phyloP scores from a whole-genome alignment of 805 yeast species.

The Kazachstania kunashirensis region DNA sequence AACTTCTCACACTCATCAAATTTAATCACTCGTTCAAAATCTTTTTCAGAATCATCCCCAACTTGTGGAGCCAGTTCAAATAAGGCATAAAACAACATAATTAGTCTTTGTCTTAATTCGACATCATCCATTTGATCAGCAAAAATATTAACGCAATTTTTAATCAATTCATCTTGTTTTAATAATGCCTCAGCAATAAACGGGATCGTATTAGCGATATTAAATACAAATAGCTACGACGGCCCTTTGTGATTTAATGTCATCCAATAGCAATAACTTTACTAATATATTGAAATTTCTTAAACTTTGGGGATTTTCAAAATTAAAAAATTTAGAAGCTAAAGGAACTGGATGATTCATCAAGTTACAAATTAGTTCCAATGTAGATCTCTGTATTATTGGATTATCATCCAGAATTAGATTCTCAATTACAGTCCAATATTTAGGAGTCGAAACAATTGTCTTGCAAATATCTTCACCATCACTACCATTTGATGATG shows the following conservation, averaged over 20 bases:
- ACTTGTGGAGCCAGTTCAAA: slow-evolving; percentile 17
- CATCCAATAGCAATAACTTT: slow-evolving; percentile 33
- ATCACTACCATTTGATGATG: slow-evolving; percentile 37
- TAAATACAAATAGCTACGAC: slow-evolving; percentile 32
- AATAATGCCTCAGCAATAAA: slow-evolving; percentile 29
- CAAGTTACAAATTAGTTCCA: slow-evolving; percentile 58
- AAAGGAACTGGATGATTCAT: slow-evolving; percentile 34
- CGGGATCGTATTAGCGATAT: slow-evolving; percentile 28
- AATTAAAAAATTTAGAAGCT: slow-evolving; percentile 49
- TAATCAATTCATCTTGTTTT: slow-evolving; percentile 17
- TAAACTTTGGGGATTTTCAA: slow-evolving; percentile 31
- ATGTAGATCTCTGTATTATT: slow-evolving; percentile 45
- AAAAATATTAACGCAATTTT: slow-evolving; percentile 20
- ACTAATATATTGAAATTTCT: slow-evolving; percentile 36
- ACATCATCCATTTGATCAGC: slow-evolving; percentile 23
- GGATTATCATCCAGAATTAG: slow-evolving; percentile 37
- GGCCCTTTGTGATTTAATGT: slow-evolving; percentile 35
- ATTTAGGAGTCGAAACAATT: slow-evolving; percentile 27
- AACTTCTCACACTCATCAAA: slow-evolving; percentile 5
- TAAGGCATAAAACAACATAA: slow-evolving; percentile 26
- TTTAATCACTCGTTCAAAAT: slow-evolving; percentile 1
- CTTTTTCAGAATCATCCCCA: slow-evolving; percentile 1
- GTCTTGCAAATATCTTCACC: slow-evolving; percentile 30
- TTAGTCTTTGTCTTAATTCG: slow-evolving; percentile 27
- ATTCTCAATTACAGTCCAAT: slow-evolving; percentile 40